A percentile compares a stretch with the other conserved stretches of the same genome.
Conservation (phyloP, 257 asterid species). For the Eustoma russellianum region DNA sequence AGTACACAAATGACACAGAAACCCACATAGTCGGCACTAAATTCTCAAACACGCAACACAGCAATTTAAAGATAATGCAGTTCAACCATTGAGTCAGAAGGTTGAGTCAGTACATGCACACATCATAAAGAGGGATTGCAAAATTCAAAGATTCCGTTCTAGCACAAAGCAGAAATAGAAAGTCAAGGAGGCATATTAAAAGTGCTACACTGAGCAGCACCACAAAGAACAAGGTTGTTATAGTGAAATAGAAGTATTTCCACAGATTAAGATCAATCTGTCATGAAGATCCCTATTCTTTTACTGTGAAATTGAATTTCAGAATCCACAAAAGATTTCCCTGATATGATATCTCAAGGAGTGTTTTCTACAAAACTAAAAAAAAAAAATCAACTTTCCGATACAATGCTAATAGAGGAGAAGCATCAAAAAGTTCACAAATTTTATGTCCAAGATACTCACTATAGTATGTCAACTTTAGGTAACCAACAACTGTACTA, state of each 20-base stretch:
- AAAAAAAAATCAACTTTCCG: too few species aligned
- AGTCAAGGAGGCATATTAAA: neutral
- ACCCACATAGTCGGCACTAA: neutral
- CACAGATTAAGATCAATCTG: neutral
- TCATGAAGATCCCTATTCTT: neutral
- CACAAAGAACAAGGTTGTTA: neutral
- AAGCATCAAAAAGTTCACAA: too few species aligned
- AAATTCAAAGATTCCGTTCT: neutral
- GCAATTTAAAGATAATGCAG: neutral
- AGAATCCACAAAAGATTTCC: neutral
- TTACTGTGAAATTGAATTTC: neutral
- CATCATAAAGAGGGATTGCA: neutral
- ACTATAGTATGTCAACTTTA: too few species aligned
- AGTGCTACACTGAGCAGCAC: neutral
- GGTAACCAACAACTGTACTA: too few species aligned
- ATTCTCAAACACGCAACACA: neutral
- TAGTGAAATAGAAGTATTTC: too few species aligned
- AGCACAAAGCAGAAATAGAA: too few species aligned
- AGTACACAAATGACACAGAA: neutral
- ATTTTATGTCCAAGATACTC: too few species aligned
- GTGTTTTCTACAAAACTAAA: neutral
- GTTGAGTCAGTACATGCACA: too few species aligned
- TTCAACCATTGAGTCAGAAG: slow-evolving; percentile 1
- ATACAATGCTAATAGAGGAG: too few species aligned
- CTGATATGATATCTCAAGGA: neutral